Conservation (phyloP, 2,329 filamentous ascomycete genomes). For the Colletotrichum australisinense region DNA sequence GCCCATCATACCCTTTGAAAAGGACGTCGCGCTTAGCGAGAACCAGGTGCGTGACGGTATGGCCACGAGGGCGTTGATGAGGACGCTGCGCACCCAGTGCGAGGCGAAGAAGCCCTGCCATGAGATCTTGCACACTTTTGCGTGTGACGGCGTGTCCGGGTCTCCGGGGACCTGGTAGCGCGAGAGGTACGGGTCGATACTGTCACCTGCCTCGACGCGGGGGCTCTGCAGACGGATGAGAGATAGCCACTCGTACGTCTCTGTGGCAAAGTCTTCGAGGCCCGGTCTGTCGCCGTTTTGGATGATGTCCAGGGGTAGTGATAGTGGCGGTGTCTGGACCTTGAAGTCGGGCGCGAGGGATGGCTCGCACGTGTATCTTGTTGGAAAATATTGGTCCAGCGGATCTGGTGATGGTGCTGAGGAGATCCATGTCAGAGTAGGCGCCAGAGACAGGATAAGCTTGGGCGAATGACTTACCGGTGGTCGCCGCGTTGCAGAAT, state of each 20-base stretch:
- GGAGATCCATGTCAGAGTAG: constrained; percentile 38
- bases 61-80: constrained; percentile 57
- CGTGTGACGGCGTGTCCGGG: constrained; percentile 37
- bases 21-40: constrained; percentile 62
- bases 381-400: constrained; percentile 57
- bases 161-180: constrained; percentile 70
- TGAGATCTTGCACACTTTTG: constrained; percentile 60
- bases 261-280: constrained; percentile 71
- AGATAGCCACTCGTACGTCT: constrained; percentile 80
- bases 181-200: constrained; percentile 75
- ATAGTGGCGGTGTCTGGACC: constrained; percentile 46
- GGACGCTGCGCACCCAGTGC: constrained; percentile 60
- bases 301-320: constrained; percentile 42
- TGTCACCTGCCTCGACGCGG: constrained; percentile 67
- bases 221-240: constrained; percentile 75
- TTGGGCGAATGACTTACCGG: constrained; percentile 47
- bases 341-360: constrained; percentile 41
- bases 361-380: constrained; percentile 52
- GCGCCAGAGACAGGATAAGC: constrained; percentile 26
- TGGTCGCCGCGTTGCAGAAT: constrained; percentile 71
- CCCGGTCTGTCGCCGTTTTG: constrained; percentile 55
- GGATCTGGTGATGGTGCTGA: constrained; percentile 62
- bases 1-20: constrained; percentile 57
- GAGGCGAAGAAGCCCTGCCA: constrained; percentile 71
- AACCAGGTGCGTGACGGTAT: constrained; percentile 65